Conservation (phyloP, 352 stramenopile genomes). For the Sclerospora graminicola region DNA sequence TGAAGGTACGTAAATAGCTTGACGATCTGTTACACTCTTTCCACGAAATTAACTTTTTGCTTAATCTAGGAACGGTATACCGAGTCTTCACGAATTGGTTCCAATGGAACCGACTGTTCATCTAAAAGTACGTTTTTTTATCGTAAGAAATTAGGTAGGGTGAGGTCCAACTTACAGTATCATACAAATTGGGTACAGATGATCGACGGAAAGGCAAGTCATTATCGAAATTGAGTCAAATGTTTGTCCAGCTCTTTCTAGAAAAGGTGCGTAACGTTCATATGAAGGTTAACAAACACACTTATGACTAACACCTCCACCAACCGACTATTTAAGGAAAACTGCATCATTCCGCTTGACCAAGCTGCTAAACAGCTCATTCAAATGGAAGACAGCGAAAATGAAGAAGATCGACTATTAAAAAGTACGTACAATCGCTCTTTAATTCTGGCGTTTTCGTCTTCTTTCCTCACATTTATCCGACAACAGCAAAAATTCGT, state of each 20-base stretch:
- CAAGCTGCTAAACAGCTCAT: slow-evolving; percentile 92
- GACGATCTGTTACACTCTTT: background rate
- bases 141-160: background rate
- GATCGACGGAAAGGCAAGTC: slow-evolving; percentile 74
- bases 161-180: slow-evolving; percentile 1
- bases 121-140: slow-evolving; percentile 35
- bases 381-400: slow-evolving; percentile 71
- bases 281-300: background rate
- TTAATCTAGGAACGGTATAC: slow-evolving; percentile 27
- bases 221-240: slow-evolving; percentile 88
- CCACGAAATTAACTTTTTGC: background rate
- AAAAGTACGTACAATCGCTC: slow-evolving; percentile 45
- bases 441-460: background rate
- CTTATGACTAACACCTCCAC: slow-evolving; percentile 1
- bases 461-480: slow-evolving; percentile 1
- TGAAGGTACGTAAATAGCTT: slow-evolving; percentile 40
- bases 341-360: slow-evolving; percentile 88
- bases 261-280: slow-evolving; percentile 33
- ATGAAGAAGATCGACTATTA: slow-evolving; percentile 60
- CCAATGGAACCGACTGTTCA: slow-evolving; percentile 32
- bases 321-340: slow-evolving; percentile 33
- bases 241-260: slow-evolving; percentile 94
- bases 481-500: slow-evolving; percentile 86
- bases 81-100: slow-evolving; percentile 16
- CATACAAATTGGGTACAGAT: slow-evolving; percentile 3